These are phyloP conservation scores for Colletotrichum salicis DNA, from an alignment of 2,329 filamentous ascomycete genomes.

Conservation along the genomic window DNA sequence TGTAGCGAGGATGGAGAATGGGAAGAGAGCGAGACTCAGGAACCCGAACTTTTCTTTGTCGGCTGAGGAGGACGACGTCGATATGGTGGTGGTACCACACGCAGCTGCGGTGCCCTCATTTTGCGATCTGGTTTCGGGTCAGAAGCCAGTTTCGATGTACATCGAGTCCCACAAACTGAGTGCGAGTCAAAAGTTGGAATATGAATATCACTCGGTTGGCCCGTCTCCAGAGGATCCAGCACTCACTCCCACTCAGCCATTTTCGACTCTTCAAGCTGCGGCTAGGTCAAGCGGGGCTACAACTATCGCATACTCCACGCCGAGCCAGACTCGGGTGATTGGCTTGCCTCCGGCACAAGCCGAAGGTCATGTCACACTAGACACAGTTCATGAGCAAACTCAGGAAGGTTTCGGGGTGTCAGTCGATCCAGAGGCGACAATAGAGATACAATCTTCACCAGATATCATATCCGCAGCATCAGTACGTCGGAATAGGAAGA, in stretches of 20 bases:
- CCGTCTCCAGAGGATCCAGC: conserved; percentile 36
- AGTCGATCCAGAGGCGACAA: neutral
- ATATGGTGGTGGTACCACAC: conserved; percentile 37
- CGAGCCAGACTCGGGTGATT: conserved; percentile 40
- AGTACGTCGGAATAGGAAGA: conserved; percentile 25
- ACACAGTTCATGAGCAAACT: neutral
- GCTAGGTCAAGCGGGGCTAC: conserved; percentile 43
- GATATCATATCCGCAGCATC: conserved; percentile 37
- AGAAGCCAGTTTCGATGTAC: conserved; percentile 42
- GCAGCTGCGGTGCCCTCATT: conserved; percentile 23
- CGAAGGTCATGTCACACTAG: neutral
- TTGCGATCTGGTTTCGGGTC: conserved; percentile 22
- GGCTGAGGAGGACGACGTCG: conserved; percentile 36
- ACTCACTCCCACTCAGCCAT: conserved; percentile 23
- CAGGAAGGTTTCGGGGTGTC: neutral
- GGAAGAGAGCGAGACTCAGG: conserved; percentile 7
- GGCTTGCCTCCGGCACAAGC: neutral
- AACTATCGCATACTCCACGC: conserved; percentile 50
- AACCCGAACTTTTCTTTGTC: neutral
- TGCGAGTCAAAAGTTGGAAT: conserved; percentile 50
- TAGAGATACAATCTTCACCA: conserved; percentile 35
- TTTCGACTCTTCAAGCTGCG: conserved; percentile 15
- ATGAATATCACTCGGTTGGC: conserved; percentile 48
- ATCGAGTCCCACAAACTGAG: conserved; percentile 48
- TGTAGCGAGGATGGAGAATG: conserved; percentile 1